Conservation (phyloP, 164 flowering plant species). For the Nymphaea thermarum region DNA sequence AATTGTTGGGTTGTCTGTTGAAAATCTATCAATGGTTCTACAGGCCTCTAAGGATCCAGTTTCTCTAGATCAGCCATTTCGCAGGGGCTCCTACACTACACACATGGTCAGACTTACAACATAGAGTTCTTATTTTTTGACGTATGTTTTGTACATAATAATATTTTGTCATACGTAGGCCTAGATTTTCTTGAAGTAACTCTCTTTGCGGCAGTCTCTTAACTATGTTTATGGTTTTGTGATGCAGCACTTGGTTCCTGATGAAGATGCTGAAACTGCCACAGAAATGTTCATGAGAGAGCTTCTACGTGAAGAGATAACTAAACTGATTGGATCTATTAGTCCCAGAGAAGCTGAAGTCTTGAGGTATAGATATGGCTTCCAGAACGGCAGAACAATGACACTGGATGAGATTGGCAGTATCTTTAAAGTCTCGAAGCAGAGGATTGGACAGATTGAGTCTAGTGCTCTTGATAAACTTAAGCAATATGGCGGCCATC, state of each 20-base stretch:
- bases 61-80: background rate
- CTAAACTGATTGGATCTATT: background rate
- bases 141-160: background rate
- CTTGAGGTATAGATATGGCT: background rate
- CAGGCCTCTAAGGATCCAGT: background rate
- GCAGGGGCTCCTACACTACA: background rate
- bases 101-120: background rate
- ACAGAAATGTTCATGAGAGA: background rate
- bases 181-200: background rate
- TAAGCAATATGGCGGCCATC: background rate
- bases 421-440: background rate
- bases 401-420: conserved; percentile 2
- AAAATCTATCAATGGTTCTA: background rate
- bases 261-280: background rate
- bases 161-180: background rate
- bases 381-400: background rate
- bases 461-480: background rate
- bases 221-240: background rate
- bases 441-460: conserved; percentile 4
- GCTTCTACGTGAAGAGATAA: background rate
- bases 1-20: background rate
- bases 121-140: background rate
- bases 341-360: background rate
- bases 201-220: background rate
- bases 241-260: background rate